Conservation (phyloP, 768 basidiomycete genomes). For the Lactifluus echinatus region DNA sequence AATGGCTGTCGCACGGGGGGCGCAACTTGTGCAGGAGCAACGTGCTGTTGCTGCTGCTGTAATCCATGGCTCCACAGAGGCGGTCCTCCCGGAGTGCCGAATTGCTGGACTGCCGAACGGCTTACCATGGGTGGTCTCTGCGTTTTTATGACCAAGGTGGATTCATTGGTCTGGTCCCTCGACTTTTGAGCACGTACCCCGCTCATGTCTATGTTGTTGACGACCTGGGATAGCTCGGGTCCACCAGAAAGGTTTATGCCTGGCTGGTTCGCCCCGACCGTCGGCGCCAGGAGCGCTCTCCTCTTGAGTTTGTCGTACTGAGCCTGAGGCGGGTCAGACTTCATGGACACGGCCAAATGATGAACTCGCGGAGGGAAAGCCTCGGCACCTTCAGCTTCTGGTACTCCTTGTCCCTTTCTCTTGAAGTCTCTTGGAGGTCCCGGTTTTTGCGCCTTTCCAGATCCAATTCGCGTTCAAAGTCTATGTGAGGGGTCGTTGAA, state of each 20-base stretch:
- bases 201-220: neutral
- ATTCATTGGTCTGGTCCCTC: neutral
- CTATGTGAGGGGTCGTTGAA: conserved; percentile 44
- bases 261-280: conserved; percentile 4
- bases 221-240: neutral
- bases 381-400: conserved; percentile 69
- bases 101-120: conserved; percentile 1
- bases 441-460: conserved; percentile 65
- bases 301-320: conserved; percentile 81
- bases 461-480: conserved; percentile 73
- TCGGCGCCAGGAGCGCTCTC: conserved; percentile 52
- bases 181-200: neutral
- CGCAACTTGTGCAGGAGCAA: neutral
- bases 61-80: conserved; percentile 7
- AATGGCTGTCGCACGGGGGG: conserved; percentile 27
- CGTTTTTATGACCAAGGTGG: neutral
- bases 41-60: neutral
- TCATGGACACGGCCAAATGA: neutral
- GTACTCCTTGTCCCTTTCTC: conserved; percentile 80
- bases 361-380: neutral
- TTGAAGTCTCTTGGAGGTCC: conserved; percentile 63
- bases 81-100: neutral
- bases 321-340: conserved; percentile 31
- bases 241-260: conserved; percentile 4
- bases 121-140: conserved; percentile 9